Evolutionary conservation across 2,329 filamentous ascomycete genomes (phyloP).

Genomic region (Clonostachys chloroleuca): DNA sequence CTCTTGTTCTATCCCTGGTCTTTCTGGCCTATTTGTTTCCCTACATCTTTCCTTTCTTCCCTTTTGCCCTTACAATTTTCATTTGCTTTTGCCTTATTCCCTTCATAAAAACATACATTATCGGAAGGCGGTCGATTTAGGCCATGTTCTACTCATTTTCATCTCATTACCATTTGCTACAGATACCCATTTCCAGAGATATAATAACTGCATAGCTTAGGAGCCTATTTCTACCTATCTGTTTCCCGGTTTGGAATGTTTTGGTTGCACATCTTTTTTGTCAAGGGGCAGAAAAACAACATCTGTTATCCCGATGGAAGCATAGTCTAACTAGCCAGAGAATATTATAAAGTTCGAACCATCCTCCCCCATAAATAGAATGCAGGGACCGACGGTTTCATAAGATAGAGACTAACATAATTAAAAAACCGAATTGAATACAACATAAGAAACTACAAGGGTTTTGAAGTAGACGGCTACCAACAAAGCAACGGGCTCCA

Average conservation of each 20-base stretch:
- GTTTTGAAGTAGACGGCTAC: background rate
- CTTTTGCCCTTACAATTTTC: constrained; percentile 4
- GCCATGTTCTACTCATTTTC: background rate
- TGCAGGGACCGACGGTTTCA: constrained; percentile 3
- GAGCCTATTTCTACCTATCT: background rate
- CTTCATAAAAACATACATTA: too few relatives aligned
- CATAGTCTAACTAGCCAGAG: too few relatives aligned
- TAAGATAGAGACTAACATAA: background rate
- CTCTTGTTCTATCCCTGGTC: background rate
- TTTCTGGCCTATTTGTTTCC: background rate
- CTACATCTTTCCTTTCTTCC: constrained; percentile 2
- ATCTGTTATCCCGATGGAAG: too few relatives aligned
- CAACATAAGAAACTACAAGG: background rate
- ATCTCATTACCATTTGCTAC: background rate
- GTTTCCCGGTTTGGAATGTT: background rate
- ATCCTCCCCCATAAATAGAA: background rate
- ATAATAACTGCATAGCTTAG: background rate
- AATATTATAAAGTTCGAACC: too few relatives aligned
- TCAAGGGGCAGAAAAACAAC: too few relatives aligned
- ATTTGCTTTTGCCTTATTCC: constrained; percentile 1
- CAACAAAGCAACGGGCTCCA: background rate
- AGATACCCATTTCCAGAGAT: constrained; percentile 10
- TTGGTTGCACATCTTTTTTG: background rate
- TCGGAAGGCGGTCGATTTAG: too few relatives aligned
- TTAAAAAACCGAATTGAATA: background rate